Base-by-base conservation (phyloP, 2,329 filamentous ascomycete genomes). In the Pyrenophora teres region DNA sequence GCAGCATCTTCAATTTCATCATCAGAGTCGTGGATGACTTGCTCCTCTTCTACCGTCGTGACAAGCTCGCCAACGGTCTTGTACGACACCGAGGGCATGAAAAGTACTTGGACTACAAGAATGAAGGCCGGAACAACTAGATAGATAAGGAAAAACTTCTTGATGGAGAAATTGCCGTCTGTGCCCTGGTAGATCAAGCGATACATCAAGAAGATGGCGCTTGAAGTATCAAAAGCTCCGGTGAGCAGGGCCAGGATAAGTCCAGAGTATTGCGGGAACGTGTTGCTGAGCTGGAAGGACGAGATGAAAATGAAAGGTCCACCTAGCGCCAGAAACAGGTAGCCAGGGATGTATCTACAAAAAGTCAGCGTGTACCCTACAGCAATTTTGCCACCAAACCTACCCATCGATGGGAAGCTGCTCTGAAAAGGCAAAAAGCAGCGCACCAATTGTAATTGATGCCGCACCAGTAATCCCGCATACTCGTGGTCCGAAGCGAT, bases 401-500 rank as follows among this genome's bases (percentile, higher is more conserved):
- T 9, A 30, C 27, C 83, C 89, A 74, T 97, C 92, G 57, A 92
- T 87, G 0, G 84, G 81, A 2, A 91, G 61, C 7, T 80, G 70
- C 52, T 77, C 72, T 18, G 86, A 87, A 63, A 87, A 87, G 1
- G 87, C 87, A 76, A 96, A 87, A 13, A 92, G 77, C 1, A 89
- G 63, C 23, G 89, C 81, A n/a, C 92, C 92, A 8, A 83, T 60
- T 0, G 84, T 77, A 18, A 96, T 81, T 61, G 88, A 87, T 32
- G 86, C 54, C 52, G 85, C 86, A 42, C 88, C 91, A 50, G 88
- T 81, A 18, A 92, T 78, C 3, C 89, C 88, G 64, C 88, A 89
- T 4, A 90, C 80, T 48, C 88, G 83, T 12, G 92, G 92, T 1
- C 92, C 92, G 67, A 84, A 92, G 56, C 85, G 81, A 74, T 96